Base-by-base conservation (phyloP, 2,329 filamentous ascomycete genomes). In the Orbilia oligospora region DNA sequence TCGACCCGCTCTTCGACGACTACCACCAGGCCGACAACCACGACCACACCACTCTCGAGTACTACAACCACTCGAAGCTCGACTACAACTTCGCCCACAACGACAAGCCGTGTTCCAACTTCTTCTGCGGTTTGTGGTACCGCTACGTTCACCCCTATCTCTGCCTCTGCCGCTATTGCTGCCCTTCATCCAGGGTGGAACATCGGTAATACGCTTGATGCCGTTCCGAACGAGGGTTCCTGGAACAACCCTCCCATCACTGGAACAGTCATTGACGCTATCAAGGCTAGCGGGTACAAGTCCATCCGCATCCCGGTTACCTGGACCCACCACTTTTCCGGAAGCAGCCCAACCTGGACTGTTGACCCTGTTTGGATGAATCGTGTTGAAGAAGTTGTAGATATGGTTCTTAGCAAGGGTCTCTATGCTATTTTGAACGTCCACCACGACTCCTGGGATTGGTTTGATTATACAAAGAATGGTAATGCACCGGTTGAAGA, bases 371-470 rank as follows among this genome's bases (percentile, higher is more conserved):
- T 83, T 0, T 90, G 89, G 88, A 85, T 90, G 55, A 85, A 89
- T 69, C 85, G 89, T 10, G 88, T 90, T 0, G 87, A 87, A 0
- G 87, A 88, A 30, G 89, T 90, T 0, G 84, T 90, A 9, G 88
- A 90, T 79, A 86, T 88, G 85, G 87, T 88, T 4, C 85, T 87
- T 0, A 83, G 85, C 2, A 84, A 86, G 0, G 87, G 85, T 1
- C 82, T 90, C 3, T 88, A 87, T 68, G 86, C 87, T 0, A 84
- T 90, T 27, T 86, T 89, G 12, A 89, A 90, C 75, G 87, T 88
- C 1, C 89, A 90, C 79, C 89, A 90, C 76, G 88, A 90, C 80
- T 88, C 87, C 3, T 89, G 86, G 87, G 84, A 85, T n/a, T 90
- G 89, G 89, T 87, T 87, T 3, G 88, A 90, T 81, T 83, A 88